Base-by-base conservation (phyloP, 2,329 filamentous ascomycete genomes). In the Trichophyton rubrum region DNA sequence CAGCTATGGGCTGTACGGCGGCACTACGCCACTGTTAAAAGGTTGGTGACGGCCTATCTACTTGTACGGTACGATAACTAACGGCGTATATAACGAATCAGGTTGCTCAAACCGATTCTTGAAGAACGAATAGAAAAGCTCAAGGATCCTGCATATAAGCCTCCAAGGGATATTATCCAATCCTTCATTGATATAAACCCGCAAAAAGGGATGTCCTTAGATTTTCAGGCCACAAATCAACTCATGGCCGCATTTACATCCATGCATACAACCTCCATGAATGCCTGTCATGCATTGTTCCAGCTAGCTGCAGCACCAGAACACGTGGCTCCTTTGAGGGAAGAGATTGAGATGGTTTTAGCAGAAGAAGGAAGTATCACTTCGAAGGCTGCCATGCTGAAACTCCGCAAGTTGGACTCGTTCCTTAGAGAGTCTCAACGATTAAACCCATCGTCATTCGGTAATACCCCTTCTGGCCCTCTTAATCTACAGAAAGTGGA, bases 321-420 rank as follows among this genome's bases (percentile, higher is more conserved):
- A 22, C 9, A 59, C 41, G 27, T 62, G 38, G 33, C 49, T 41
- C 63, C 59, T 2, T 45, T 70, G 3, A 62, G 68, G 1, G 33
- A 66, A 2, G 68, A 70, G 38, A 60, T 68, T 33, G 60, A 67
- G 6, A 27, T 41, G 0, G 67, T 69, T 3, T 17, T 66, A 3
- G 24, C 56, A 6, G 56, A 61, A 6, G 55, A 66, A 1, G 70
- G 69, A 0, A 73, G 69, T 9, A 2, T 51, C 45, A 51, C 45
- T 69, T 69, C 65, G 11, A 75, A 74, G 63, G 68, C 68, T 1
- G 64, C 72, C 0, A 64, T 78, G 2, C 71, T 71, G 62, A 72
- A 74, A 45, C 65, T 78, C 41, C 72, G 71, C 61, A 65, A 75
- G 1, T 63, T 78, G 62, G 75, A 78, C 63, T 77, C 75, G 56